A percentile compares a stretch with the other conserved stretches of the same genome.
Evolutionary conservation across 208 protist species (phyloP).

Genomic region (Leishmania turanica): DNA sequence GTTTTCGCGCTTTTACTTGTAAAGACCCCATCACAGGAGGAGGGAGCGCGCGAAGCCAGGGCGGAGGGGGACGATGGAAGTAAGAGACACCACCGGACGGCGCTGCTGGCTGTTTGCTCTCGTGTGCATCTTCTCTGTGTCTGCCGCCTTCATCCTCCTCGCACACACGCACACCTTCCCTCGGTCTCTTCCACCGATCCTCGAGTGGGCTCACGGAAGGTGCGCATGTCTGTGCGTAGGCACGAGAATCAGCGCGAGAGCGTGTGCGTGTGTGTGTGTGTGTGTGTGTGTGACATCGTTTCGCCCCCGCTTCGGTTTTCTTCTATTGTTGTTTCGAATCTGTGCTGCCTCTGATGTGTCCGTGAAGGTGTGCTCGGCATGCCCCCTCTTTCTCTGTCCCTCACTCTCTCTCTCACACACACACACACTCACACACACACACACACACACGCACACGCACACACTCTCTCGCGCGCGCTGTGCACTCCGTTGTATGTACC

Average conservation of each 20-base stretch:
- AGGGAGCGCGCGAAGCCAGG: neutral
- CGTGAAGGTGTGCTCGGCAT: neutral
- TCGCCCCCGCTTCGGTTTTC: neutral
- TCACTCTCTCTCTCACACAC: too few relatives aligned
- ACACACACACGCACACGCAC: too few relatives aligned
- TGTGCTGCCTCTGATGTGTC: neutral
- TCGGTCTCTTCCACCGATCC: neutral
- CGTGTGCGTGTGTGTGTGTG: too few relatives aligned
- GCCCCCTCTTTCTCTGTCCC: neutral
- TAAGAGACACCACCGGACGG: neutral
- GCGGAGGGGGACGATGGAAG: neutral
- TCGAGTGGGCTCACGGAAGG: neutral
- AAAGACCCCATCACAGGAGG: neutral
- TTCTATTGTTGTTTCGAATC: neutral
- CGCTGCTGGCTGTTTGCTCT: neutral
- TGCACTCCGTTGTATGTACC: neutral
- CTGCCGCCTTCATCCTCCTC: neutral
- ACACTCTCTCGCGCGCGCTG: neutral
- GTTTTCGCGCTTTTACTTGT: constrained; percentile 98
- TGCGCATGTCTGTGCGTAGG: neutral
- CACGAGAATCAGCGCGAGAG: neutral
- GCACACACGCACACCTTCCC: neutral
- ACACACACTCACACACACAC: too few relatives aligned
- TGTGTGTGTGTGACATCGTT: neutral
- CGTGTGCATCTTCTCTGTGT: neutral